phyloP scores from a whole-genome alignment of 2,329 filamentous ascomycete species.

The Ramularia endophylla region DNA sequence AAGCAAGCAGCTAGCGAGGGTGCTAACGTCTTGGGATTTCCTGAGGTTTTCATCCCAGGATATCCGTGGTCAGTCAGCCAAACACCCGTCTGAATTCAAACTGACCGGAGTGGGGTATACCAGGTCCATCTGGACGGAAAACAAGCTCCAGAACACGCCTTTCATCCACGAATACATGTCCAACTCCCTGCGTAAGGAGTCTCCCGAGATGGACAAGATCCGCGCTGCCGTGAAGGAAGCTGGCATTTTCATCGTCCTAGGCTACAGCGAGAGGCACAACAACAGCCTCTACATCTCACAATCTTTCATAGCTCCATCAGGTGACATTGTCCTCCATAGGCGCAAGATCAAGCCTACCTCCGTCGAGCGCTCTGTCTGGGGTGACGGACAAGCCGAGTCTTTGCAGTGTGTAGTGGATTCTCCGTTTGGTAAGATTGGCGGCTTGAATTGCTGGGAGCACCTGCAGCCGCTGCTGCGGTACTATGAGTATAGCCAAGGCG shows the following conservation, averaged over 20 bases:
- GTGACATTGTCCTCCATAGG: slow-evolving; percentile 46
- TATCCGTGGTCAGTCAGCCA: too few species aligned
- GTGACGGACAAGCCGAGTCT: slow-evolving; percentile 48
- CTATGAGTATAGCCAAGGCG: slow-evolving; percentile 42
- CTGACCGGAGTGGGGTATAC: too few species aligned
- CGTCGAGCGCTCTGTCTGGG: slow-evolving; percentile 44
- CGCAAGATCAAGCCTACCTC: slow-evolving; percentile 48
- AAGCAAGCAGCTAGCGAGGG: slow-evolving; percentile 47
- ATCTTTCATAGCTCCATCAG: slow-evolving; percentile 44
- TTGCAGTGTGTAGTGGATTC: slow-evolving; percentile 42
- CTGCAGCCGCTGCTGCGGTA: slow-evolving; percentile 48
- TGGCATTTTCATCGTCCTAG: slow-evolving; percentile 48
- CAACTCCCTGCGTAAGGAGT: slow-evolving; percentile 47
- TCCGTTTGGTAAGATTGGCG: slow-evolving; percentile 38
- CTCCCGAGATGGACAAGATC: slow-evolving; percentile 51
- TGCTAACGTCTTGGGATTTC: slow-evolving; percentile 51
- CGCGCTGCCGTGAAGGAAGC: slow-evolving; percentile 43
- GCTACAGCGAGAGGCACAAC: slow-evolving; percentile 51
- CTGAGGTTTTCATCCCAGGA: slow-evolving; percentile 38
- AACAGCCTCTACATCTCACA: slow-evolving; percentile 51
- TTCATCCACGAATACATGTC: slow-evolving; percentile 44
- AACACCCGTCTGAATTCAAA: too few species aligned
- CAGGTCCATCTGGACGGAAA: slow-evolving; percentile 50
- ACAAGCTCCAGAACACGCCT: slow-evolving; percentile 30
- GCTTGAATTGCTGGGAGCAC: slow-evolving; percentile 39